Base-by-base conservation (phyloP, 2,329 filamentous ascomycete species). In the Ambrosiella xylebori region DNA sequence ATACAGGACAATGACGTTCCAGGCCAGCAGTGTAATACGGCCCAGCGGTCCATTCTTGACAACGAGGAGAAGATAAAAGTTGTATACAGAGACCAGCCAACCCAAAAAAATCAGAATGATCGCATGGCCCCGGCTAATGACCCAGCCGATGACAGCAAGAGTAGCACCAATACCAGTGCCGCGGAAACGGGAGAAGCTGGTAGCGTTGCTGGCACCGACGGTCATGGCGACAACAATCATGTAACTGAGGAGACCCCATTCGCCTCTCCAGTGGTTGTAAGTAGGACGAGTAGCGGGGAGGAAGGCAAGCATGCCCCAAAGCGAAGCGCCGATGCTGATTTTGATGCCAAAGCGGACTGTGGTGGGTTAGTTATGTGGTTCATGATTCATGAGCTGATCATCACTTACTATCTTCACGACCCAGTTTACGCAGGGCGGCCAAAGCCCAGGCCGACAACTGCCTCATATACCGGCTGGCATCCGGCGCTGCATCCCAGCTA, bases 211-310 rank as follows among this genome's bases (percentile, higher is more conserved):
- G 7, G 93, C 89, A 36, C 93, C 93, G 19, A 96, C 91, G 0
- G 91, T 98, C 89, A 96, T 97, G 41, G 87, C 89, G 67, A 90
- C 95, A 27, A 98, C 93, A 66, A 97, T 82, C 91, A 97, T 97
- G 73, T 95, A 97, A 0, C 89, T 95, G 58, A 98, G 70, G 1
- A 98, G 76, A 19, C 93, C 93, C 93, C 93, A 98, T 75, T 98
- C 93, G 37, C 91, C 91, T 67, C 91, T 78, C 88, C 90, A 97
- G 65, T 85, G 84, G 56, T 82, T 77, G 68, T 96, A 98, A 17
- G 85, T 77, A 0, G 86, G 86, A 56, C 89, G 76, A 1, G 89
- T 95, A 7, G 77, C 73, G 0, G 82, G 79, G 39, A 96, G 78
- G 65, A 95, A 98, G 1, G 93, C 85, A 64, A 94, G 86, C 68